These are phyloP conservation scores for Cenococcum geophilum DNA, from an alignment of 495 filamentous ascomycete species.

Conservation along the genomic window DNA sequence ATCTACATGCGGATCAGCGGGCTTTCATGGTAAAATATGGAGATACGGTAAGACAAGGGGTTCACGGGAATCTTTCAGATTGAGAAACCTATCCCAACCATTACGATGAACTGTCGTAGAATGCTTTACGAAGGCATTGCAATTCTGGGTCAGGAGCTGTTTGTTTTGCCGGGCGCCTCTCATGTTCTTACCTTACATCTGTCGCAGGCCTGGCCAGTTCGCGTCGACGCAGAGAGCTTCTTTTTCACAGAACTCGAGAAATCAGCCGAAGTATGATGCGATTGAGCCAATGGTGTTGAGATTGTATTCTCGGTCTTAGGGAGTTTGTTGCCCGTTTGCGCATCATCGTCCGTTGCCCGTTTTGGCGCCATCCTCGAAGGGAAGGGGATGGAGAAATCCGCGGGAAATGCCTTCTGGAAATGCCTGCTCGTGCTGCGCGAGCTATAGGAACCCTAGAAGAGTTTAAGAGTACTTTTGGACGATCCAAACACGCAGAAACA, in stretches of 20 bases:
- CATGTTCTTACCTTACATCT: conserved; percentile 65
- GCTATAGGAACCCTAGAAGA: neutral
- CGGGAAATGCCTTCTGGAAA: conserved; percentile 22
- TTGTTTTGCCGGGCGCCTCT: neutral
- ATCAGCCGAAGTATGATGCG: conserved; percentile 42
- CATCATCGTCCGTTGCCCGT: conserved; percentile 14
- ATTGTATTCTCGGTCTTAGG: conserved; percentile 49
- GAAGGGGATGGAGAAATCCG: neutral
- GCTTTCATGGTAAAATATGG: neutral
- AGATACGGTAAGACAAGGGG: conserved; percentile 2
- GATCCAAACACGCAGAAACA: neutral
- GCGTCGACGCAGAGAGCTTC: conserved; percentile 55
- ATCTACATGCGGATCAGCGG: conserved; percentile 46
- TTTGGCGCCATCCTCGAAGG: conserved; percentile 21
- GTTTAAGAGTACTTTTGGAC: neutral
- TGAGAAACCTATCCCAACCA: too few relatives aligned
- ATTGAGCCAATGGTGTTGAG: conserved; percentile 15
- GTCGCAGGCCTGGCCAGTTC: conserved; percentile 85
- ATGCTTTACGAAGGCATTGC: too few relatives aligned
- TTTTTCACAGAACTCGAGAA: conserved; percentile 65
- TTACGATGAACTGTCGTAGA: too few relatives aligned
- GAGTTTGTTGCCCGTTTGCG: conserved; percentile 19
- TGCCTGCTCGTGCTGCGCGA: conserved; percentile 8
- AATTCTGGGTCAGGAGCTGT: neutral
- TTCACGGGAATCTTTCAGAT: conserved; percentile 3